Evolutionary conservation across 352 stramenopile genomes (phyloP).

Genomic region (Pythium oligandrum): DNA sequence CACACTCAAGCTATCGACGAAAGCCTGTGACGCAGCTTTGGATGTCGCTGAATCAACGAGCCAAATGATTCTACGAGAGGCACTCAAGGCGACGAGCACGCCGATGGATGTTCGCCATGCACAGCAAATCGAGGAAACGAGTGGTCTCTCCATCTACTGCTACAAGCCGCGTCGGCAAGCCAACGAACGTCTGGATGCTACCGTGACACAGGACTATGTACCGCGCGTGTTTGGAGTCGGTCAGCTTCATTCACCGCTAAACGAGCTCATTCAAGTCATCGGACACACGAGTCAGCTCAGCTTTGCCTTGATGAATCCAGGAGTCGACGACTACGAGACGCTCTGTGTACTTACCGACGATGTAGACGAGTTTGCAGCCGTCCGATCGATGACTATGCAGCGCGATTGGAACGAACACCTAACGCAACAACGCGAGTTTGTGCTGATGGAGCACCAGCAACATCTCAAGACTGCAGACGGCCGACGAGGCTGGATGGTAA

Average conservation of each 20-base stretch:
- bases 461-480: slow-evolving; percentile 10
- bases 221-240: slow-evolving; percentile 9
- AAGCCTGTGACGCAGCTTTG: no score
- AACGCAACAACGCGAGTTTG: slow-evolving; percentile 5
- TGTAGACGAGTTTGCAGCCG: slow-evolving; percentile 8
- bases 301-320: slow-evolving; percentile 11
- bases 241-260: slow-evolving; percentile 13
- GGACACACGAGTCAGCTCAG: slow-evolving; percentile 13
- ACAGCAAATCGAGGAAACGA: not conserved
- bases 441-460: slow-evolving; percentile 15
- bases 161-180: not conserved
- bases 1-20: no score
- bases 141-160: slow-evolving; percentile 5
- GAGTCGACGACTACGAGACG: slow-evolving; percentile 10
- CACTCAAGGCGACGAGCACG: slow-evolving; percentile 5
- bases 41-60: no score
- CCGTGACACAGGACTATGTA: not conserved
- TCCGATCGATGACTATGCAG: slow-evolving; percentile 17
- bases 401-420: slow-evolving; percentile 8
- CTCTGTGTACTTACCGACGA: slow-evolving; percentile 9
- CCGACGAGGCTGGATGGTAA: slow-evolving; percentile 16
- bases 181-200: not conserved
- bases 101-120: slow-evolving; percentile 2
- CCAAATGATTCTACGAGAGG: slow-evolving; percentile 7
- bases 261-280: slow-evolving; percentile 14